Percentiles rank a stretch among this genome's conserved stretches.
phyloP scores from a whole-genome alignment of 2,329 filamentous ascomycete genomes.

The Pseudogymnoascus sp. region DNA sequence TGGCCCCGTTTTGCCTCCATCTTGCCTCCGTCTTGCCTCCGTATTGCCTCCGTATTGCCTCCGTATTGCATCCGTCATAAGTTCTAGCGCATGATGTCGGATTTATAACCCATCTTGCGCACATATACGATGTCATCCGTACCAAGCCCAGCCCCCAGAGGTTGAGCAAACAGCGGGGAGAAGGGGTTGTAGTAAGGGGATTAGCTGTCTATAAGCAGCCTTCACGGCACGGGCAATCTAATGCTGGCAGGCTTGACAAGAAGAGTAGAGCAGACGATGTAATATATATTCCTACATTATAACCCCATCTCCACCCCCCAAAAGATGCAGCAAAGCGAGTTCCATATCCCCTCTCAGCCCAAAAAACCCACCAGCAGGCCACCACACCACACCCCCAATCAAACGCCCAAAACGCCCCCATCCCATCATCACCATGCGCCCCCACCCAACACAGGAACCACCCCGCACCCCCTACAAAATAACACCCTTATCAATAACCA shows the following conservation, averaged over 20 bases:
- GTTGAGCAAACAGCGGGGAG: not conserved
- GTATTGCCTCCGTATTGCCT: not conserved
- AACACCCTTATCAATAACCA: constrained; percentile 55
- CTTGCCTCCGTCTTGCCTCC: not conserved
- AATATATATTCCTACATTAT: not conserved
- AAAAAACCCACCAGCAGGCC: not conserved
- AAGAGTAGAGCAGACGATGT: not conserved
- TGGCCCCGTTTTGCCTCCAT: not conserved
- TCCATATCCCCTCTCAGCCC: not conserved
- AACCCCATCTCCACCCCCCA: not conserved
- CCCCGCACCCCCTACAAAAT: constrained; percentile 36
- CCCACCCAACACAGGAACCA: not conserved
- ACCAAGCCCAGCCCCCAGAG: not conserved
- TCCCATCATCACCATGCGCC: not conserved
- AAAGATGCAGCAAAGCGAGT: too few species aligned
- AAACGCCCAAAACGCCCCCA: not conserved
- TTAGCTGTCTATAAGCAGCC: not conserved
- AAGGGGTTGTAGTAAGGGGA: not conserved
- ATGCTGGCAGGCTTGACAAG: not conserved
- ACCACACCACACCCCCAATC: not conserved
- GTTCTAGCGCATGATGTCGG: not conserved
- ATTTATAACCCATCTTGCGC: not conserved
- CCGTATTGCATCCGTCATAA: not conserved
- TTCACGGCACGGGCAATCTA: not conserved
- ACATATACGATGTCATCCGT: not conserved